Percentiles rank a stretch among this genome's conserved stretches.
phyloP scores from a whole-genome alignment of 257 asterid genomes.

The Rubia yunnanensis region DNA sequence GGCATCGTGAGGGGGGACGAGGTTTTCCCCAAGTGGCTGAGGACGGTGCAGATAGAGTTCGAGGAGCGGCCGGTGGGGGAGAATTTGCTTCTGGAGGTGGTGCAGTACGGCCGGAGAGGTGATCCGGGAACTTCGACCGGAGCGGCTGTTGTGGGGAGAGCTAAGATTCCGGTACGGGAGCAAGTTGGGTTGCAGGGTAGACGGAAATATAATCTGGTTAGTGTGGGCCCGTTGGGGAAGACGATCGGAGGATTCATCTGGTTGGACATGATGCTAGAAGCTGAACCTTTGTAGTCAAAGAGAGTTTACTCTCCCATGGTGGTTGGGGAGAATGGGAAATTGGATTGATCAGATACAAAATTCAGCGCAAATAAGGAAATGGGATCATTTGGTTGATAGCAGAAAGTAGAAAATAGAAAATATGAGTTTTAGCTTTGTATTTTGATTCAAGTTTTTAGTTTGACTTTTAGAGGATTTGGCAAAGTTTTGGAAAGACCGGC shows the following conservation, averaged over 20 bases:
- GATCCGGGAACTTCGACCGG: not conserved
- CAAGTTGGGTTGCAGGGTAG: not conserved
- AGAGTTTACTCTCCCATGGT: too few species aligned
- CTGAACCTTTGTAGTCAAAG: too few species aligned
- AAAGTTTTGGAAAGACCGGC: too few species aligned
- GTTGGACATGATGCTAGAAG: not conserved
- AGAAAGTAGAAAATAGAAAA: too few species aligned
- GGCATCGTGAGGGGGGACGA: not conserved
- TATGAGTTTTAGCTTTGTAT: too few species aligned
- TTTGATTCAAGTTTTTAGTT: too few species aligned
- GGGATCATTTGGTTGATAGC: too few species aligned
- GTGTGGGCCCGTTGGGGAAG: not conserved
- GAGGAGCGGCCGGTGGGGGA: not conserved
- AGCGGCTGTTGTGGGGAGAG: not conserved
- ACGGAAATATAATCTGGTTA: not conserved
- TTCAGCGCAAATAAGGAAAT: too few species aligned
- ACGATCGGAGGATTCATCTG: not conserved
- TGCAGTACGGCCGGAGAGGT: not conserved
- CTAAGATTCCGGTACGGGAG: not conserved
- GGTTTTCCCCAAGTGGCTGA: not conserved
- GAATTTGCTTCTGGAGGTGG: not conserved
- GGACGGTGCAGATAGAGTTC: not conserved
- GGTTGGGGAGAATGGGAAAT: too few species aligned
- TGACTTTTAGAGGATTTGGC: too few species aligned
- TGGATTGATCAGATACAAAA: too few species aligned